These are phyloP conservation scores for Leishmania arabica DNA, from an alignment of 208 protist genomes.

Conservation along the genomic window DNA sequence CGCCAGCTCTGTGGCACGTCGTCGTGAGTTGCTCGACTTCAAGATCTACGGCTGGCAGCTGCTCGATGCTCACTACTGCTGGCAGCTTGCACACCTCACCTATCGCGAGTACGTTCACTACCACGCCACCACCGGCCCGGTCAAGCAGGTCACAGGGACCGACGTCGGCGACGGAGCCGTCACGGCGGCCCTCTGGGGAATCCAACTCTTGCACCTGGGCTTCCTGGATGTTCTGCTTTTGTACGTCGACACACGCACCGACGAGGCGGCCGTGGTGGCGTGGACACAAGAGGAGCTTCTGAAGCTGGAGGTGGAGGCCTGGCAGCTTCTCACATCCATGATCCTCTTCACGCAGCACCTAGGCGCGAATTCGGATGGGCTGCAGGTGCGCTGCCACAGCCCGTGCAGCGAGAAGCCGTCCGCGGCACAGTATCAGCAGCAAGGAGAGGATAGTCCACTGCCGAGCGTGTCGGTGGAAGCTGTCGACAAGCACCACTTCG, in stretches of 20 bases:
- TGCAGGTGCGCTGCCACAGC: constrained; percentile 11
- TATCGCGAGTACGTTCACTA: constrained; percentile 24
- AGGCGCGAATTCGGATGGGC: constrained; percentile 7
- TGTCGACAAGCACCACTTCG: neutral
- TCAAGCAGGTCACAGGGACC: neutral
- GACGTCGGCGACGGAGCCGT: constrained; percentile 10
- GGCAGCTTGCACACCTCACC: constrained; percentile 58
- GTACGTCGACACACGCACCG: constrained; percentile 67
- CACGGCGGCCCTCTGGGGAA: constrained; percentile 24
- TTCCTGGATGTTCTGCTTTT: constrained; percentile 70
- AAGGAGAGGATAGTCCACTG: neutral
- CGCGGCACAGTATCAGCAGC: constrained; percentile 3
- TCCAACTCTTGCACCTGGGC: constrained; percentile 55
- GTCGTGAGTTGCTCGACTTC: constrained; percentile 48
- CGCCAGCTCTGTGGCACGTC: constrained; percentile 47
- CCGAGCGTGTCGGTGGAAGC: neutral
- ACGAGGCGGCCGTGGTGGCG: constrained; percentile 45
- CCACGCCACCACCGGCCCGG: neutral
- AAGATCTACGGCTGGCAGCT: constrained; percentile 80
- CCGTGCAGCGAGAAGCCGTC: neutral
- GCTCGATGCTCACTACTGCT: constrained; percentile 62
- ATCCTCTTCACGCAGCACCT: constrained; percentile 47
- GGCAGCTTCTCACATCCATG: constrained; percentile 64
- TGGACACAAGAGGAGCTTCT: constrained; percentile 77
- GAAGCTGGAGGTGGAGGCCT: constrained; percentile 67